Evolutionary conservation across 305 asterid genomes (phyloP).

Genomic region (Fraxinus floribunda): DNA sequence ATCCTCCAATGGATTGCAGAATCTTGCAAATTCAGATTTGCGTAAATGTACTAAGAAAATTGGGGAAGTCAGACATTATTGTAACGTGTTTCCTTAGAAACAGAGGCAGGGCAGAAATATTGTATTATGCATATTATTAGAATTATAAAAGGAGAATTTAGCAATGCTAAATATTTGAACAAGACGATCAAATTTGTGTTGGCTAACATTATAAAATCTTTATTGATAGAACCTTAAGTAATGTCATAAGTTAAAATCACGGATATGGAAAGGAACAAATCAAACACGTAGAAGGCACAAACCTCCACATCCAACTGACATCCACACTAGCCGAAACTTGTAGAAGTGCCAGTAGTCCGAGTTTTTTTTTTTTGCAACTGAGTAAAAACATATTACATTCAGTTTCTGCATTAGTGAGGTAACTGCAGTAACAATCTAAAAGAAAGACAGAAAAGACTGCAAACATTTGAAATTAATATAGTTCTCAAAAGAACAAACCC

Average conservation of each 20-base stretch:
- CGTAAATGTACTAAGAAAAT: background rate
- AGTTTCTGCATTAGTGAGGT: background rate
- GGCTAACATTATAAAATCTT: background rate
- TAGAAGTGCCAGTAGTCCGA: background rate
- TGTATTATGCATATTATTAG: background rate
- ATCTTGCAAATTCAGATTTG: constrained; percentile 12
- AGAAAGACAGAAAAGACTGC: background rate
- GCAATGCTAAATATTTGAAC: background rate
- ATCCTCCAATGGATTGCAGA: background rate
- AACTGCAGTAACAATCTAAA: background rate
- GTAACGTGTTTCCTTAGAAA: constrained; percentile 6
- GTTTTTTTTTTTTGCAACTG: background rate
- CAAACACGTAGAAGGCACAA: background rate
- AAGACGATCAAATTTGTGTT: background rate
- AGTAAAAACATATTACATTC: background rate
- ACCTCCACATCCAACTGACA: background rate
- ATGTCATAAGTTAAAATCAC: background rate
- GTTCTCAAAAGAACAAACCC: background rate
- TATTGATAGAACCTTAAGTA: constrained; percentile 1
- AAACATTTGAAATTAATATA: background rate
- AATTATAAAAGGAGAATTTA: background rate
- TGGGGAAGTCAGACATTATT: constrained; percentile 1
- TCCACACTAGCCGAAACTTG: background rate
- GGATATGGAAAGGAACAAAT: background rate
- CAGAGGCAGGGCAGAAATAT: background rate